A percentile compares a stretch with the other conserved stretches of the same genome.
These are phyloP conservation scores for Trichoderma cornu-damae DNA, from an alignment of 2,329 filamentous ascomycete genomes.

Conservation along the genomic window DNA sequence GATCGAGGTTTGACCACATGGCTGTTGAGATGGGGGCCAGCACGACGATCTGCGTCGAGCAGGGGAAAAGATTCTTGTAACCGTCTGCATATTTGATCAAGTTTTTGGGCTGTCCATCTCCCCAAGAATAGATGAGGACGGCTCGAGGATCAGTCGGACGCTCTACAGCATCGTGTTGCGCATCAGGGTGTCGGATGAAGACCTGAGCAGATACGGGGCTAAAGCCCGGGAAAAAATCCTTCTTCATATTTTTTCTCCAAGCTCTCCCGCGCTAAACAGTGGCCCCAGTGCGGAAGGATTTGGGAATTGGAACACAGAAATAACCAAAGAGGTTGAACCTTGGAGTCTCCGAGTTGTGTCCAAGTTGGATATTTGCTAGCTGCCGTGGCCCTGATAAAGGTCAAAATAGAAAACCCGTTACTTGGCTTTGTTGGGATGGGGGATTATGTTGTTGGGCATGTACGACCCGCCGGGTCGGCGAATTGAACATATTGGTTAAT, in stretches of 20 bases:
- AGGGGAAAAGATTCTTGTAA: constrained; percentile 47
- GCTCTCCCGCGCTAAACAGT: not conserved
- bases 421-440: constrained; percentile 14
- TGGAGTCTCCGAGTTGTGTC: not conserved
- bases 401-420: not conserved
- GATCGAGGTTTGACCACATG: constrained; percentile 39
- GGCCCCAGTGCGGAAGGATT: not conserved
- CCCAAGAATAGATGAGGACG: constrained; percentile 54
- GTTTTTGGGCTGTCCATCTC: constrained; percentile 50
- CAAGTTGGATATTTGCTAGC: not conserved
- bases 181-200: constrained; percentile 37
- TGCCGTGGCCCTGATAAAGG: not conserved
- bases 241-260: not conserved
- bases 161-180: constrained; percentile 20
- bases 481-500: constrained; percentile 8
- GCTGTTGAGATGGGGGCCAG: constrained; percentile 47
- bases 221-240: constrained; percentile 40
- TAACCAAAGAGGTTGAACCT: constrained; percentile 5
- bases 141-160: constrained; percentile 37
- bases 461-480: constrained; percentile 9
- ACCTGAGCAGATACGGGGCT: constrained; percentile 44
- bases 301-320: not conserved
- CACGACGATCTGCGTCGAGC: constrained; percentile 46
- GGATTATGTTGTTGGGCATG: constrained; percentile 9
- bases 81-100: constrained; percentile 51